Percentiles rank a stretch among this genome's conserved stretches.
These are phyloP conservation scores for Scedosporium boydii DNA, from an alignment of 2,329 filamentous ascomycete species.

Conservation along the genomic window DNA sequence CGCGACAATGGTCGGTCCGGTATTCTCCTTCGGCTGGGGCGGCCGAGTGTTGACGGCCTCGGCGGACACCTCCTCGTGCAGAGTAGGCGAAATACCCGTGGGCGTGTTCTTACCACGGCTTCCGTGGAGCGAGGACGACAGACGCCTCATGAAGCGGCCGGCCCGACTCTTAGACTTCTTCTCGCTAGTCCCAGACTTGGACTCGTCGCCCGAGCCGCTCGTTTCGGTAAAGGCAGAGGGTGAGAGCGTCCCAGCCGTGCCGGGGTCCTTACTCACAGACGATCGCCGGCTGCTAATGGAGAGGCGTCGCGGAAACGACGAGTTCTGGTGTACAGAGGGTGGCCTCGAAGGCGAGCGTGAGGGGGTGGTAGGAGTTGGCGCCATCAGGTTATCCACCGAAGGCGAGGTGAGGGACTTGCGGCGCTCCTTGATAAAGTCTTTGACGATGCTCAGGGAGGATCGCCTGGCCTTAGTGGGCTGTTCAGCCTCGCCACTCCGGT, in stretches of 20 bases:
- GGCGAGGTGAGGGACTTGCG: conserved; percentile 40
- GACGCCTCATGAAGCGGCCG: conserved; percentile 48
- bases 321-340: conserved; percentile 36
- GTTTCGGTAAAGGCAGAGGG: conserved; percentile 32
- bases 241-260: conserved; percentile 20
- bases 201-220: conserved; percentile 38
- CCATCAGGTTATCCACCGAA: conserved; percentile 30
- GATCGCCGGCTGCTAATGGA: conserved; percentile 56
- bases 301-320: conserved; percentile 46
- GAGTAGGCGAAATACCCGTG: conserved; percentile 36
- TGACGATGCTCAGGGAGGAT: conserved; percentile 51
- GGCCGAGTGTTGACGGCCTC: conserved; percentile 19
- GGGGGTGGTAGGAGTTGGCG: conserved; percentile 15
- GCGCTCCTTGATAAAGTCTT: conserved; percentile 52
- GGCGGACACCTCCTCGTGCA: conserved; percentile 37
- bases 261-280: conserved; percentile 35
- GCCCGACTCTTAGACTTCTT: conserved; percentile 39
- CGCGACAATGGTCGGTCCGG: conserved; percentile 39
- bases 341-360: conserved; percentile 37
- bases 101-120: conserved; percentile 31
- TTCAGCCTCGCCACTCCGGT: conserved; percentile 23
- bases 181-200: conserved; percentile 29
- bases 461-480: conserved; percentile 30
- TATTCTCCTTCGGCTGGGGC: conserved; percentile 10
- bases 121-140: conserved; percentile 43